Conservation (phyloP, 2,329 filamentous ascomycete genomes). For the Botrytis cinerea region DNA sequence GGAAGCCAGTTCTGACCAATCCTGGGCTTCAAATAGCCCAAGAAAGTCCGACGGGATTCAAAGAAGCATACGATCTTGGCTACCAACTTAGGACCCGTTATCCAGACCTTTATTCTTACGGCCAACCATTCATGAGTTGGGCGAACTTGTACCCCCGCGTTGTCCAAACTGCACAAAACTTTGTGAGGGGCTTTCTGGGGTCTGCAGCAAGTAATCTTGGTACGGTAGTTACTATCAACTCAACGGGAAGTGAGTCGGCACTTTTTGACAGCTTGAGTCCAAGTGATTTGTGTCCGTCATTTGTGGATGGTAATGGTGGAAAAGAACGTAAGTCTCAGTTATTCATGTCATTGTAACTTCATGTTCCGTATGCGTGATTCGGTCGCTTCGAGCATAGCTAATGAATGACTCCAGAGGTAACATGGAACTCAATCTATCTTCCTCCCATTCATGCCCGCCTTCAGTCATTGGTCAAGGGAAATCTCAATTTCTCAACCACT, state of each 20-base stretch:
- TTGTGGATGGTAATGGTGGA: constrained; percentile 55
- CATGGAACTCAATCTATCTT: constrained; percentile 18
- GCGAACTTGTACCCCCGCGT: constrained; percentile 67
- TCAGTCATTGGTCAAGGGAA: constrained; percentile 42
- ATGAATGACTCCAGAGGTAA: neutral
- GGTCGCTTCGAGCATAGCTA: neutral
- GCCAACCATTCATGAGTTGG: constrained; percentile 58
- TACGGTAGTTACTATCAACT: constrained; percentile 59
- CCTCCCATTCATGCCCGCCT: constrained; percentile 17
- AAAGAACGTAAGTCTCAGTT: constrained; percentile 40
- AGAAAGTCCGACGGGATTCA: constrained; percentile 62
- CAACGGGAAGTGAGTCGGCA: constrained; percentile 51
- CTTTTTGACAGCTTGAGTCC: constrained; percentile 64
- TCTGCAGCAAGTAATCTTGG: constrained; percentile 55
- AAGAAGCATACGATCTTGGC: constrained; percentile 60
- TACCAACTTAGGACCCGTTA: constrained; percentile 52
- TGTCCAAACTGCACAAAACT: constrained; percentile 62
- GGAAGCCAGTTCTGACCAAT: constrained; percentile 59
- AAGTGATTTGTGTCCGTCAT: constrained; percentile 63
- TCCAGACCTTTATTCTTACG: constrained; percentile 50
- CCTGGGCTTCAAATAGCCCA: constrained; percentile 58
- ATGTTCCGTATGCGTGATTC: neutral
- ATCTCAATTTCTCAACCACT: constrained; percentile 53
- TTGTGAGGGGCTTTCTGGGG: constrained; percentile 62
- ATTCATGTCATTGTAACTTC: neutral